A percentile compares a stretch with the other conserved stretches of the same genome.
Evolutionary conservation across 495 filamentous ascomycete genomes (phyloP).

Genomic region (Trichoderma gamsii): DNA sequence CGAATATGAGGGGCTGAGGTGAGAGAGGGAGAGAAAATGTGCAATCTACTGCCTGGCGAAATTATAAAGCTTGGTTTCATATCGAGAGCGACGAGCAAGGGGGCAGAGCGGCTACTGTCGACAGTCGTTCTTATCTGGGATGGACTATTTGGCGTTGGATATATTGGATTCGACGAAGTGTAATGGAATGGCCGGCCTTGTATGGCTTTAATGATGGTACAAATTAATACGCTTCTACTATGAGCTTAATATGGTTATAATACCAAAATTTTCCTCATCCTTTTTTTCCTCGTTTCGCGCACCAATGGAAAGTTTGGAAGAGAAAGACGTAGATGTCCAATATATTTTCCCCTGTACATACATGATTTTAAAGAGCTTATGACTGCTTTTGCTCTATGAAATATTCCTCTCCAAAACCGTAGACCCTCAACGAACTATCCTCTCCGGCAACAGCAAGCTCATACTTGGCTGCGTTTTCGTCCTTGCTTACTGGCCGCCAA

Average conservation of each 20-base stretch:
- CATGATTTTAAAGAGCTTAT: not conserved
- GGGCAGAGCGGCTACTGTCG: not conserved
- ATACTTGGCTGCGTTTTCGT: slow-evolving; percentile 22
- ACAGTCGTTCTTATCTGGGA: not conserved
- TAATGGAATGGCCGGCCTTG: not conserved
- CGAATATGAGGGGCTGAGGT: not conserved
- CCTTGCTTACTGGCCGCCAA: slow-evolving; percentile 57
- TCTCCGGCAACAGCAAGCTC: slow-evolving; percentile 77
- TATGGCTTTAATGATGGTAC: not conserved
- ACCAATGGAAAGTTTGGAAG: no score
- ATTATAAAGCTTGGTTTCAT: not conserved
- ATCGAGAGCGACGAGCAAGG: not conserved
- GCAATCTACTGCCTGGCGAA: not conserved
- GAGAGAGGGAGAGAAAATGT: not conserved
- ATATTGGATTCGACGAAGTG: not conserved
- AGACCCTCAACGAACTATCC: slow-evolving; percentile 73
- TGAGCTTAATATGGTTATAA: not conserved
- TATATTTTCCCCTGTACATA: not conserved
- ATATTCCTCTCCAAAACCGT: slow-evolving; percentile 41
- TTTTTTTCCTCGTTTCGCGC: no score
- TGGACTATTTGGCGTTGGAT: not conserved
- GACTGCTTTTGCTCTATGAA: not conserved
- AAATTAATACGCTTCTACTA: not conserved
- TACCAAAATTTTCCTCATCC: not conserved
- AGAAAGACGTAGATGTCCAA: no score